Percentiles rank a stretch among this genome's conserved stretches.
phyloP scores from a whole-genome alignment of 2,329 filamentous ascomycete genomes.

The Dichotomopilus funicola region DNA sequence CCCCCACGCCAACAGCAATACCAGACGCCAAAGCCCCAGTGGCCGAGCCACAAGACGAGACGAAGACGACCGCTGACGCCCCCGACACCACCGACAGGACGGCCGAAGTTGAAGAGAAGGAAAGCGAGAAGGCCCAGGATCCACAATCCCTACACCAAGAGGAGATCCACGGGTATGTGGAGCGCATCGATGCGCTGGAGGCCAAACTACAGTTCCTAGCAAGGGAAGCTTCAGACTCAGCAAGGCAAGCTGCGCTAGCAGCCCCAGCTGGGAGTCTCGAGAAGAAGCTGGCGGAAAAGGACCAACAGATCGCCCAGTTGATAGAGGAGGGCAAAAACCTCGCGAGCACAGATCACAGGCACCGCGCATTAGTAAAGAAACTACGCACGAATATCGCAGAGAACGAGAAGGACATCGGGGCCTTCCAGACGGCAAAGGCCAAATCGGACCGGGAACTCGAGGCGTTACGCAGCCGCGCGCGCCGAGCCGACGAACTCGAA shows the following conservation, averaged over 20 bases:
- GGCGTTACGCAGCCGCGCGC: conserved; percentile 40
- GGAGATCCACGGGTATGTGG: conserved; percentile 75
- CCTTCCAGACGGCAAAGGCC: conserved; percentile 53
- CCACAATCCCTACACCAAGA: conserved; percentile 59
- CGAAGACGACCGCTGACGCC: background rate
- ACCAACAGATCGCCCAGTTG: conserved; percentile 80
- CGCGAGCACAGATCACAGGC: conserved; percentile 78
- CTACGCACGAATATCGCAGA: conserved; percentile 60
- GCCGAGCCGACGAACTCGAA: conserved; percentile 47
- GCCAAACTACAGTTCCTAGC: conserved; percentile 85
- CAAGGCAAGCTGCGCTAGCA: conserved; percentile 59
- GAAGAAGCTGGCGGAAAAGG: conserved; percentile 79
- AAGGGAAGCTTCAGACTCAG: conserved; percentile 68
- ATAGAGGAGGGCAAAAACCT: conserved; percentile 90
- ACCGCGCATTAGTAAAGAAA: conserved; percentile 76
- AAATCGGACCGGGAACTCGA: conserved; percentile 48
- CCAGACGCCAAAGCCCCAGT: background rate
- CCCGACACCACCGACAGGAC: conserved; percentile 5
- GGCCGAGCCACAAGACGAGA: background rate
- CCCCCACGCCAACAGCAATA: background rate
- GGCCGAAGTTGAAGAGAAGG: conserved; percentile 34
- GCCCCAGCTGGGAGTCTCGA: conserved; percentile 61
- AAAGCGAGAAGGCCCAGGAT: conserved; percentile 33
- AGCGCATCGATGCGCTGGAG: conserved; percentile 86
- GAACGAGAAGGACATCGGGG: conserved; percentile 57